Evolutionary conservation across 805 yeast species (phyloP), one percentile per base, ranked within the genome.

Genomic region (Saturnispora silvae): DNA sequence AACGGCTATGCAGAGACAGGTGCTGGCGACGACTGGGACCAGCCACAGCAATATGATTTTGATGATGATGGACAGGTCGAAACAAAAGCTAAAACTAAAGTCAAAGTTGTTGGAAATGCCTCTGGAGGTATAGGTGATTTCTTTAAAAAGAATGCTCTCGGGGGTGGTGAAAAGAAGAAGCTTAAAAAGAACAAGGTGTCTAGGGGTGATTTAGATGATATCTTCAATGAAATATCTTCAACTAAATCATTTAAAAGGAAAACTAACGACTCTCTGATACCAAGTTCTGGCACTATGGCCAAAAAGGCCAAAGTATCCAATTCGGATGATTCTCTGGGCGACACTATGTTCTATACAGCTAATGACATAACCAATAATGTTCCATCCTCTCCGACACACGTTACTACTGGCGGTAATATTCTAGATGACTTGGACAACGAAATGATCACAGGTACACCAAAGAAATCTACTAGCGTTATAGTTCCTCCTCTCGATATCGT

Each of bases 1-100:
- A 81, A 79, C 45, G 97, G 96, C 0, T 89, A 89, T 52, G 87
- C 85, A 1, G 97, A 92, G 49, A 81, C 81, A 30, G 98, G 98
- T 40, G 82, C 70, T 6, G n/a, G n/a, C n/a, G 94, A 89, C 49
- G 95, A 85, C 42, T 85, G 94, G 87, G 94, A 77, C 41, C 57
- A 64, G 24, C 63, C 65, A 37, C 71, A 68, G 13, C 22, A 17
- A 9, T 29, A 18, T 13, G 60, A 65, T 36, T 72, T 70, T 49
- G 69, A 68, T 42, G 70, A 75, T n/a, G 80, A 73, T 29, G 81
- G 72, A 24, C 75, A 68, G 16, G 67, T 61, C 1, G 66, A 55
- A 3, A 53, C 36, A 3, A 42, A 58, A 52, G 40, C 53, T 45
- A 45, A 55, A 54, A 48, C 63, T 56, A 57, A 57, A 41, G 53